These are phyloP conservation scores for Dalechampia spathulata DNA, from an alignment of 441 rosid species.

Conservation along the genomic window DNA sequence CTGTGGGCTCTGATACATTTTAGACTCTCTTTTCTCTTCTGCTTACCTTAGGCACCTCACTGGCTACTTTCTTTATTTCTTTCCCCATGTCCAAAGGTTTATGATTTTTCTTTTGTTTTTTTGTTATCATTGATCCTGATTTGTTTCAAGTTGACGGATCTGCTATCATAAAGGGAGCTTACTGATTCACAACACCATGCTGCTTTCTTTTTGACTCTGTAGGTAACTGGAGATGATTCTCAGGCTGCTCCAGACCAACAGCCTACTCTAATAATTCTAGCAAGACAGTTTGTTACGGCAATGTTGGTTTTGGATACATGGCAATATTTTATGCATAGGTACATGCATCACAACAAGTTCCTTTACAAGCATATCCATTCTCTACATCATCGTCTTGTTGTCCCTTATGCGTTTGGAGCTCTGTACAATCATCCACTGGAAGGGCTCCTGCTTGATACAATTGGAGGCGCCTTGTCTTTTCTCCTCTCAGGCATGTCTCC, in stretches of 20 bases:
- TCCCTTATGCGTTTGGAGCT: conserved; percentile 90
- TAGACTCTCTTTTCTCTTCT: no score
- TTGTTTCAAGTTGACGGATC: not conserved
- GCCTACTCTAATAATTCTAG: conserved; percentile 41
- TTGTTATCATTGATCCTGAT: no score
- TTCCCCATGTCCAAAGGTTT: no score
- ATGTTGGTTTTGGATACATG: conserved; percentile 88
- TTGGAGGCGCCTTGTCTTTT: conserved; percentile 92
- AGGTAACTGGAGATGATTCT: conserved; percentile 62
- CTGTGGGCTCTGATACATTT: no score
- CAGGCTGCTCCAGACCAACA: conserved; percentile 26
- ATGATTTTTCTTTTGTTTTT: no score
- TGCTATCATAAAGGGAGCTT: not conserved
- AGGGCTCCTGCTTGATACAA: conserved; percentile 80
- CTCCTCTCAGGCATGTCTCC: conserved; percentile 93
- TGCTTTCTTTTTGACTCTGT: conserved; percentile 9
- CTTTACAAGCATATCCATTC: conserved; percentile 81
- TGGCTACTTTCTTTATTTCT: no score
- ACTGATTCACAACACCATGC: no score
- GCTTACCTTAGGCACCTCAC: no score
- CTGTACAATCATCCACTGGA: conserved; percentile 72
- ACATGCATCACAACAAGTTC: conserved; percentile 87
- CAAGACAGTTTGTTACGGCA: conserved; percentile 59
- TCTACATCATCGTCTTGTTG: conserved; percentile 83
- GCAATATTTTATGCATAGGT: conserved; percentile 91